phyloP scores from a whole-genome alignment of 2,329 filamentous ascomycete species.

The Aureobasidium namibiae region DNA sequence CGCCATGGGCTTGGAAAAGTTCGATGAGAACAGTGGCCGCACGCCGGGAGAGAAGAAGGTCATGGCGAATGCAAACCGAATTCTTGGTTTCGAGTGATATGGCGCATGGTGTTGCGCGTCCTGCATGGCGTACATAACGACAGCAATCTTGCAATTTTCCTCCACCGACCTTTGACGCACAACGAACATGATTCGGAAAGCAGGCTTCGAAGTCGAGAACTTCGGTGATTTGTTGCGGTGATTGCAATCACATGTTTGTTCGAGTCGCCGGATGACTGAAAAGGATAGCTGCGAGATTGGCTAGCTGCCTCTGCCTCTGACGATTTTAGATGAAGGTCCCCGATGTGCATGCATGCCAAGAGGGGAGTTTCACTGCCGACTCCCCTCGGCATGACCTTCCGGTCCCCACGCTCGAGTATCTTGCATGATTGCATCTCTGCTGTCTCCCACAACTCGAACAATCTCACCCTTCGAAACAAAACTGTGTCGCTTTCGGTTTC shows the following conservation, averaged over 20 bases:
- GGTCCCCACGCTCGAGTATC: not conserved
- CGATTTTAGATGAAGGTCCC: not conserved
- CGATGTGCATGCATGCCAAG: not conserved
- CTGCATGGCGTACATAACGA: not conserved
- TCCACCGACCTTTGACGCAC: not conserved
- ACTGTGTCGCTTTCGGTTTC: not conserved
- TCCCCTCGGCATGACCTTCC: not conserved
- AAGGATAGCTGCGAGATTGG: not conserved
- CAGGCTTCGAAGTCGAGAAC: too few relatives aligned
- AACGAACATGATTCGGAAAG: not conserved
- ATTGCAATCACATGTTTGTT: not conserved
- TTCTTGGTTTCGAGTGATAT: conserved; percentile 4
- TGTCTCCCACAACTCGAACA: not conserved
- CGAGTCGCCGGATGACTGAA: not conserved
- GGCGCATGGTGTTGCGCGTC: not conserved
- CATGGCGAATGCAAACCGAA: conserved; percentile 6
- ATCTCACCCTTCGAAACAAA: not conserved
- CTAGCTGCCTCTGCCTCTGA: not conserved
- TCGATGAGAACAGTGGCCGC: not conserved
- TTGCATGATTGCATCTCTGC: not conserved
- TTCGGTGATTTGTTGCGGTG: not conserved
- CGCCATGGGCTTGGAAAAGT: conserved; percentile 12
- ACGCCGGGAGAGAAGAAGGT: conserved; percentile 12
- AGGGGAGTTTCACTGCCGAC: not conserved
- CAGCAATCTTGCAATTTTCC: not conserved